A percentile compares a stretch with the other conserved stretches of the same genome.
Evolutionary conservation across 2,329 filamentous ascomycete genomes (phyloP).

Genomic region (Stagonosporopsis cucurbitacearum): DNA sequence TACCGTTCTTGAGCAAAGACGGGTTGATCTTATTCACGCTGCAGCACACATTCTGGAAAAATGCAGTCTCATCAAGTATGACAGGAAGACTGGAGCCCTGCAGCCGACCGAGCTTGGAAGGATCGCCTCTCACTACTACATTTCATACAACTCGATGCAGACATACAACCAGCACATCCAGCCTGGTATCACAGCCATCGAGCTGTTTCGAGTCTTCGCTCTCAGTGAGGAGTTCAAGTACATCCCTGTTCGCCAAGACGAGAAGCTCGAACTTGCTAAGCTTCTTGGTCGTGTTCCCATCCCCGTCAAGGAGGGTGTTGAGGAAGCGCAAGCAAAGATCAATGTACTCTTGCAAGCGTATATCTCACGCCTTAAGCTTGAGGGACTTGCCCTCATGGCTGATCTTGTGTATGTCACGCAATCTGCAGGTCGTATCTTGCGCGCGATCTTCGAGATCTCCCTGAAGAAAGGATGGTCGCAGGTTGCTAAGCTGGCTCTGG

Average conservation of each 20-base stretch:
- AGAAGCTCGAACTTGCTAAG: slow-evolving; percentile 95
- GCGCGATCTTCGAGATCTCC: slow-evolving; percentile 96
- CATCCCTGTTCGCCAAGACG: slow-evolving; percentile 95
- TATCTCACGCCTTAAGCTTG: slow-evolving; percentile 91
- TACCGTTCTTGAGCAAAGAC: slow-evolving; percentile 88
- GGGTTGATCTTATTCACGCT: slow-evolving; percentile 96
- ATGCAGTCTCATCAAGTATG: slow-evolving; percentile 90
- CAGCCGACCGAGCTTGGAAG: slow-evolving; percentile 93
- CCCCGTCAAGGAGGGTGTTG: slow-evolving; percentile 95
- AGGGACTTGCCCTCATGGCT: slow-evolving; percentile 94
- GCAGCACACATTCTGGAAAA: slow-evolving; percentile 87
- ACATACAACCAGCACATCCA: slow-evolving; percentile 97
- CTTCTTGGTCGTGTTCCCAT: slow-evolving; percentile 88
- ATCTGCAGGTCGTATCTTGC: slow-evolving; percentile 92
- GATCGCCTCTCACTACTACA: slow-evolving; percentile 98
- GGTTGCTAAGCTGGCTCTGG: slow-evolving; percentile 88
- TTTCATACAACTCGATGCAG: slow-evolving; percentile 93
- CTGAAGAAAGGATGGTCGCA: slow-evolving; percentile 95
- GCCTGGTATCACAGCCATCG: slow-evolving; percentile 89
- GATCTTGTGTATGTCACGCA: slow-evolving; percentile 99
- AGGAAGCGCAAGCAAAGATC: slow-evolving; percentile 96
- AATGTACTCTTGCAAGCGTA: slow-evolving; percentile 97
- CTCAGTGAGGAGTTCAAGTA: slow-evolving; percentile 99
- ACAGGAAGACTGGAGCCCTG: slow-evolving; percentile 87
- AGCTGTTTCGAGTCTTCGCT: slow-evolving; percentile 95